Base-by-base conservation (phyloP, 1,284 basidiomycete genomes). In the Apiotrichum brassicae region DNA sequence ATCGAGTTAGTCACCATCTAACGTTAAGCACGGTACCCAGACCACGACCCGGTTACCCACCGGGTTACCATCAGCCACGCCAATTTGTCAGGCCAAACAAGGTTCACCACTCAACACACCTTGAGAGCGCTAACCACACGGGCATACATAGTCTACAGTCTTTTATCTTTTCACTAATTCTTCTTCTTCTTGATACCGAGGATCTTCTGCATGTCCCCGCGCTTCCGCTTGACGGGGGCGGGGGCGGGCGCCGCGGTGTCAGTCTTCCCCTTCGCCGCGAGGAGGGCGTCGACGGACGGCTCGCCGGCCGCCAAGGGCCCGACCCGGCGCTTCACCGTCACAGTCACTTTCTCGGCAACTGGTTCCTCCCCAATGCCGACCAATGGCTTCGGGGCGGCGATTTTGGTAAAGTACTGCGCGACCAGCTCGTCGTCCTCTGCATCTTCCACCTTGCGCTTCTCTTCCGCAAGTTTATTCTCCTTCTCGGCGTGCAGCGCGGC, bases 391-490 rank as follows among this genome's bases (percentile, higher is more conserved):
- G 33, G 63, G 53, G 20, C 65, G 59, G 22, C 66, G 8, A 89
- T 77, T 71, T 85, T 87, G 37, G 85, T 79, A 68, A 98, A 98
- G 42, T 90, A 86, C 65, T 87, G 81, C 52, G 83, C 78, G 19
- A 97, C 87, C 20, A 92, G 74, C 62, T 79, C 82, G 73, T 98
- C 93, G 65, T 97, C 94, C 71, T 97, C 93, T 55, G 92, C 88
- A 56, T 92, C 85, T 47, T 87, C 79, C 37, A 76, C 72, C 63
- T 77, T 79, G 32, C 66, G 54, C 43, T 61, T 53, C 33, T 57
- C 58, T 35, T 74, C 72, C 43, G 83, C 81, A 49, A 78, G 76
- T 33, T 84, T 82, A 65, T 61, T 53, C 47, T 67, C 63, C 23
- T 62, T 46, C 40, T 64, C 66, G 0, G 62, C 65, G 49, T 72